Base-by-base conservation (phyloP, 2,329 filamentous ascomycete species). In the Fusarium sp. region DNA sequence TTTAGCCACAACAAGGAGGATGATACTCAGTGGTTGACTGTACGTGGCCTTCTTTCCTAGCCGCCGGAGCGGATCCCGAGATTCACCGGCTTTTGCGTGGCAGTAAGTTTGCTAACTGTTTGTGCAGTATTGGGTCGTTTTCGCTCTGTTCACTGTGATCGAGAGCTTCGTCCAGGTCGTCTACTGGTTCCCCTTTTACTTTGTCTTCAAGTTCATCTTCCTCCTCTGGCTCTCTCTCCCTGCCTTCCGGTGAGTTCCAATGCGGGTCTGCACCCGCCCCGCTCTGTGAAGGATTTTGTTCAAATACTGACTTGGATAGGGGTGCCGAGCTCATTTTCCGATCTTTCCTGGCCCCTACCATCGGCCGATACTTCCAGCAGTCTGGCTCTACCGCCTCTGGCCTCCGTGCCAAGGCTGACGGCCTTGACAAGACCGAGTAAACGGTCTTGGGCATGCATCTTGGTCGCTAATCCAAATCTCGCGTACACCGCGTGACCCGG, bases 171-270 rank as follows among this genome's bases (percentile, higher is more conserved):
- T 97, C 78, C 94, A 88, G 83, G 92, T 94, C 71, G 92, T 95
- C 71, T 96, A 96, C 88, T 97, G 93, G 93, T 94, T 97, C 87
- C 92, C 96, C 80, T 99, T 99, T 87, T 99, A 99, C 92, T 99
- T 93, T 85, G 95, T 95, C 81, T 98, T 99, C 92, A 99, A 99
- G 89, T 98, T 99, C 81, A 86, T 97, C 80, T 92, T 98, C 82
- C 88, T 98, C 77, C 91, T 99, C 81, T 99, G 96, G 96, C 94
- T 99, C 85, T 91, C 95, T 76, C 94, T 99, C 78, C 96, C 96
- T 82, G 89, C 93, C 83, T 98, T 97, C 87, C 87, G 87, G 95
- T 98, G 91, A 81, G 91, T 85, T 40, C 34, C 30, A 16, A 22
- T 59, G 51, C 60, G 52, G 42, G 57, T 59, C 58, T 49, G 38